Conservation (phyloP, 2,329 filamentous ascomycete species). For the Clarireedia paspali region DNA sequence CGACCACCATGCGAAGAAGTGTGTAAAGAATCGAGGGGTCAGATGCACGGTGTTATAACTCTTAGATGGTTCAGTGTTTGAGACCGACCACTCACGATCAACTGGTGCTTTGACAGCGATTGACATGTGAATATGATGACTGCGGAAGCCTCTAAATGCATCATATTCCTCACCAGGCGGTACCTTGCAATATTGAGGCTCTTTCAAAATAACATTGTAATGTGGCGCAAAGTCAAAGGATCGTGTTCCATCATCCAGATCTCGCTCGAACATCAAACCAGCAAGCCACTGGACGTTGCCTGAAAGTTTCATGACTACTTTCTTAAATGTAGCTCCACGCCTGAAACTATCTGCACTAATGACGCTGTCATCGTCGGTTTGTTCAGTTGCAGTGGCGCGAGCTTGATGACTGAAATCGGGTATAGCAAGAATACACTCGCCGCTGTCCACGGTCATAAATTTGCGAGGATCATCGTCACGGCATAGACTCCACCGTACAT, state of each 20-base stretch:
- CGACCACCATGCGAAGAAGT: conserved; percentile 98
- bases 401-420: conserved; percentile 90
- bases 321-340: conserved; percentile 83
- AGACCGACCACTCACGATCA: conserved; percentile 76
- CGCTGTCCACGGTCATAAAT: conserved; percentile 93
- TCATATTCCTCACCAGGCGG: conserved; percentile 61
- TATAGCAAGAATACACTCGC: conserved; percentile 88
- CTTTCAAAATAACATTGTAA: conserved; percentile 81
- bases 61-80: conserved; percentile 65
- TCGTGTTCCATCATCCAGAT: conserved; percentile 60
- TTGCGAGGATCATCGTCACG: conserved; percentile 79
- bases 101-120: conserved; percentile 82
- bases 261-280: conserved; percentile 86
- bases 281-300: conserved; percentile 91
- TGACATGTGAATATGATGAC: conserved; percentile 92
- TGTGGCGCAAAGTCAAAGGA: conserved; percentile 88
- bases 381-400: conserved; percentile 44
- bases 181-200: conserved; percentile 63
- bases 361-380: conserved; percentile 51
- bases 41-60: conserved; percentile 97
- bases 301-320: conserved; percentile 97
- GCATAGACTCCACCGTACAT: conserved; percentile 82
- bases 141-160: conserved; percentile 93
- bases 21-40: conserved; percentile 91
- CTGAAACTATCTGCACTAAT: conserved; percentile 51